These are phyloP conservation scores for Tetrastigma voinierianum DNA, from an alignment of 164 flowering plant genomes.

Conservation along the genomic window DNA sequence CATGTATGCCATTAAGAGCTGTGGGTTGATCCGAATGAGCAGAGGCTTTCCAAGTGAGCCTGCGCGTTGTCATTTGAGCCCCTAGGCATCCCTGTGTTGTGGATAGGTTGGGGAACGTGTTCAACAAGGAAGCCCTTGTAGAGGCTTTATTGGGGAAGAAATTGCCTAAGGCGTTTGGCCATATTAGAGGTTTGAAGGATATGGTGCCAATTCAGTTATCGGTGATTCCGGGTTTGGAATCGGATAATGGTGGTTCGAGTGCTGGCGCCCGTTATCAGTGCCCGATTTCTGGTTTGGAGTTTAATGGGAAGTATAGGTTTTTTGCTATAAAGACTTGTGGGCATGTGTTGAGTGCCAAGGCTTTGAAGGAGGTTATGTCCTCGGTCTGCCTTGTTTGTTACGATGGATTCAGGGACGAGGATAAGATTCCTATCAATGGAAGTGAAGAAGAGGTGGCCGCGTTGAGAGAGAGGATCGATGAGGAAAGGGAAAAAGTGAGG, in stretches of 20 bases:
- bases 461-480: conserved; percentile 71
- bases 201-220: conserved; percentile 62
- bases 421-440: conserved; percentile 86
- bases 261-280: conserved; percentile 65
- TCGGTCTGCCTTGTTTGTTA: conserved; percentile 79
- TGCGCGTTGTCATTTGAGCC: conserved; percentile 82
- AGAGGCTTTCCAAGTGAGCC: conserved; percentile 68
- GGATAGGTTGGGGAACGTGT: conserved; percentile 75
- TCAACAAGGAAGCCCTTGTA: conserved; percentile 83
- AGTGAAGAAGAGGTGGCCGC: conserved; percentile 68
- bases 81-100: conserved; percentile 73
- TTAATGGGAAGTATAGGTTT: conserved; percentile 89
- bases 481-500: too few species aligned
- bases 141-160: too few species aligned
- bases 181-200: conserved; percentile 87
- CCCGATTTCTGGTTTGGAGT: conserved; percentile 78
- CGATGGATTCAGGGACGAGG: conserved; percentile 49
- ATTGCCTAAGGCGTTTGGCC: conserved; percentile 65
- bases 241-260: conserved; percentile 13
- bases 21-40: conserved; percentile 92
- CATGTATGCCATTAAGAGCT: conserved; percentile 89
- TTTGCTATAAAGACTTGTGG: conserved; percentile 72
- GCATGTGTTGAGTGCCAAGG: conserved; percentile 92
- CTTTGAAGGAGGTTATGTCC: conserved; percentile 84
- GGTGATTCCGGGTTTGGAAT: conserved; percentile 38